Evolutionary conservation across 805 yeast genomes (phyloP), one percentile per base, ranked within the genome.

Genomic region (Cyberlindnera subsufficiens): DNA sequence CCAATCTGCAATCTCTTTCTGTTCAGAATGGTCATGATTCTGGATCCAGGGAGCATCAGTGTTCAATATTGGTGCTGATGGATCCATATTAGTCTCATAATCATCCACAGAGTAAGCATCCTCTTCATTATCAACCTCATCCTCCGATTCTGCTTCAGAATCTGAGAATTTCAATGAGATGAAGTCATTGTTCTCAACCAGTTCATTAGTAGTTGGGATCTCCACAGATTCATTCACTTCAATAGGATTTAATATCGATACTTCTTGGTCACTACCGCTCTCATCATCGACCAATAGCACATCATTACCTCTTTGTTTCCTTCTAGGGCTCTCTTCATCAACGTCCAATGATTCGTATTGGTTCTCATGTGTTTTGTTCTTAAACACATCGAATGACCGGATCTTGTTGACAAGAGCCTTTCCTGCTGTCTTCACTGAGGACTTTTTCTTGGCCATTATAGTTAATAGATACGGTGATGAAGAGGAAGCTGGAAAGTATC

Each of bases 1-100:
- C 93, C 96, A 88, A 52, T 84, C 90, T 1, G 90, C 81, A 30
- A 89, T 78, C 53, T 86, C 95, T 49, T 74, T 72, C 58, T 84
- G 89, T 41, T 68, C 75, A 1, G 87, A 77, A 57, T 86, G 95
- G 53, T 86, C 91, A 51, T 81, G 85, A 47, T 81, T 78, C 42
- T 78, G 70, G 19, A 86, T 73, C 96, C 96, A 88, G 0, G 95
- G 95, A 46, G 56, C 64, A 40, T 63, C 68, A 0, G 50, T 48
- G 37, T 61, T 60, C 9, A 49, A 43, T 3, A 42, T 39, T 45
- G 38, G 44, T 20, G 30, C 38, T 7, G 38, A 40, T 17, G 42
- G 43, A 30, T 43, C 38, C 35, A 46, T 35, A 30, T 44, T 46
- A 34, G 59, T 42, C n/a, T 41, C 47, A 30, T 52, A 42, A 20